Percentiles rank a stretch among this genome's conserved stretches.
These are phyloP conservation scores for Mortierella sp. DNA, from an alignment of 371 early-diverging fungal genomes.

Conservation along the genomic window DNA sequence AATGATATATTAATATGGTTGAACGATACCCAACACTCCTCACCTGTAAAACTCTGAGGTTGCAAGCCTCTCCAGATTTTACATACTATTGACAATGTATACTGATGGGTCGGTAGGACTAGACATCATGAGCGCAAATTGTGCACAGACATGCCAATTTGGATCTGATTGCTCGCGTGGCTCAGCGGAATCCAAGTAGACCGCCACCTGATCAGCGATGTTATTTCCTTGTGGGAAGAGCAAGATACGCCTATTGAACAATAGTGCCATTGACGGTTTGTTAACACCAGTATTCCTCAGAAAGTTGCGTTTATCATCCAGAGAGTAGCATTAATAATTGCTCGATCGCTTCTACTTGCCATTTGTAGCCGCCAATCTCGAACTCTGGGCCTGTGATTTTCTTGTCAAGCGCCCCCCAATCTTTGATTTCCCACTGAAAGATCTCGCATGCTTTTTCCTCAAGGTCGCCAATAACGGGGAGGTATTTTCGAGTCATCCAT, in stretches of 20 bases:
- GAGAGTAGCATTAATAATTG: not conserved
- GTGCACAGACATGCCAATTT: constrained; percentile 90
- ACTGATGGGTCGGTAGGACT: constrained; percentile 80
- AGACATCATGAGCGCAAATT: constrained; percentile 85
- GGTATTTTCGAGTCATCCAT: constrained; percentile 44
- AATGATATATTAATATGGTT: not conserved
- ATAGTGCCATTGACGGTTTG: not conserved
- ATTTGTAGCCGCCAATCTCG: constrained; percentile 69
- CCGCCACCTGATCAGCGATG: constrained; percentile 73
- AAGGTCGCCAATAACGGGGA: constrained; percentile 54
- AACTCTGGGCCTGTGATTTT: constrained; percentile 69
- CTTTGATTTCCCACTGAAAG: constrained; percentile 70
- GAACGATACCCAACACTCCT: not conserved
- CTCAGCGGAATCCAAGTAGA: constrained; percentile 89
- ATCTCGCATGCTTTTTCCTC: constrained; percentile 64
- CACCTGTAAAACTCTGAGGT: not conserved
- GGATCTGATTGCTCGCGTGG: constrained; percentile 61
- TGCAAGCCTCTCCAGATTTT: not conserved
- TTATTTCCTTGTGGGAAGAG: constrained; percentile 94
- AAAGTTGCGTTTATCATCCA: not conserved
- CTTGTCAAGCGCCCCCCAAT: constrained; percentile 65
- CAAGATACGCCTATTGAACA: constrained; percentile 77
- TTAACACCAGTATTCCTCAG: not conserved
- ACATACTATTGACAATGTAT: constrained; percentile 43
- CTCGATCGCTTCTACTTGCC: constrained; percentile 55